Evolutionary conservation across 179 eudicot species (phyloP), one percentile per base, ranked within the genome.

Genomic region (Patellifolia procumbens): DNA sequence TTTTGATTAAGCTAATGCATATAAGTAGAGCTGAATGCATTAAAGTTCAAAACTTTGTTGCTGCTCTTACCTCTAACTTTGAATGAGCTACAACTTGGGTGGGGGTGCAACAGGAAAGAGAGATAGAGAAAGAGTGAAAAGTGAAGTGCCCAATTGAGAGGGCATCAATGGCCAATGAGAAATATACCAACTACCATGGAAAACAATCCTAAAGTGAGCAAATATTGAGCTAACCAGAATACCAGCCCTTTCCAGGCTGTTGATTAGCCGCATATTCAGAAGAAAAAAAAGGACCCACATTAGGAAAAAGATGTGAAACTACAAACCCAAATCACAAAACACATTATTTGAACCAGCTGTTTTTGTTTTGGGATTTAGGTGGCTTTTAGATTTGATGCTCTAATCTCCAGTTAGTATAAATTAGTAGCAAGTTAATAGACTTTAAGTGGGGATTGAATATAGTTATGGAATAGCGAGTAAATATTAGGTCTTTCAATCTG

Each of bases 161-260:
- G 77, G 70, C 70, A 77, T 74, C 72, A 81, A 80, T 69, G 81
- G 73, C 79, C 45, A 71, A 78, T 73, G 74, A 24, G 52, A 51
- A 78, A 52, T 76, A 63, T 62, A 73, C 35, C 58, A 79, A 79
- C 70, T 56, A 60, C 43, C 67, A 75, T 75, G 72, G 43, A 75
- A 64, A 63, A 72, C 68, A 7, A 22, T 39, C 51, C 46, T 64
- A 68, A 74, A 83, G 82, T 70, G 69, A 65, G 45, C 49, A 74
- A 62, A 42, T 68, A 82, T 79, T 81, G 76, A 73, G 85, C 74
- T 84, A 61, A 73, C 61, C 80, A 75, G 49, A 60, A 73, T 46
- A 59, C 62, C 82, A 80, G 64, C 83, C 77, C 88, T 88, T 86
- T 86, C 83, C 89, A 88, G 89, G 88, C 89, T 86, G 88, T 87